Conservation (phyloP, 1,139 yeast species). For the Sugiyamaella sp. region DNA sequence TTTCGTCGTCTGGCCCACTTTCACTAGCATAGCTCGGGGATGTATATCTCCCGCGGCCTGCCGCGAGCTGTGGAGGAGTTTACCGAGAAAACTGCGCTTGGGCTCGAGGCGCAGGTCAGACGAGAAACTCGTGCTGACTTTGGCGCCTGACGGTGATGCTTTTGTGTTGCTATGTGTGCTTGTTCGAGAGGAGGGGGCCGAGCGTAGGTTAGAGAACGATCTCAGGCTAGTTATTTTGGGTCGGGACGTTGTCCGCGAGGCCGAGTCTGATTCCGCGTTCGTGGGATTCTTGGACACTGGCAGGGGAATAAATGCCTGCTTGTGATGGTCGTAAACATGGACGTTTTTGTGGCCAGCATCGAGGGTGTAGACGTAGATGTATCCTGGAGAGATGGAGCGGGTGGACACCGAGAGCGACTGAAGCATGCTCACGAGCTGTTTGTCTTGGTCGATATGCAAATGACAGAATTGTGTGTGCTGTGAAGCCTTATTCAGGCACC, state of each 20-base stretch:
- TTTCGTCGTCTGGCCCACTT: conserved; percentile 39
- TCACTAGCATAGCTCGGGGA: conserved; percentile 31
- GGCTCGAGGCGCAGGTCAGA: too few species aligned
- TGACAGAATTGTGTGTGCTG: conserved; percentile 25
- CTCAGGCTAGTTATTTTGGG: background rate
- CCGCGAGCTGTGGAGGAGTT: conserved; percentile 3
- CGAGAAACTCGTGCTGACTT: too few species aligned
- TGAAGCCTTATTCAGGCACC: conserved; percentile 22
- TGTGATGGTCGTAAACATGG: conserved; percentile 32
- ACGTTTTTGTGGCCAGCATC: conserved; percentile 31
- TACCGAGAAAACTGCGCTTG: conserved; percentile 1
- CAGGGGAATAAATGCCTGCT: conserved; percentile 12
- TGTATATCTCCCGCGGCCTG: background rate
- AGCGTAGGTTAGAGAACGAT: background rate
- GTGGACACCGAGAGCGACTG: conserved; percentile 22
- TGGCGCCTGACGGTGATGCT: background rate
- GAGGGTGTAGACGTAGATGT: conserved; percentile 37
- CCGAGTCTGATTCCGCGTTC: background rate
- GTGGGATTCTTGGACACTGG: background rate
- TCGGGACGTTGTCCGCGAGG: conserved; percentile 1
- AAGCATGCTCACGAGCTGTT: conserved; percentile 24
- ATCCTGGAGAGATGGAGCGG: conserved; percentile 31
- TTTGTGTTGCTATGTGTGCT: background rate
- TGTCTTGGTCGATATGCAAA: conserved; percentile 26
- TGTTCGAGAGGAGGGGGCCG: background rate